A percentile compares a stretch with the other conserved stretches of the same genome.
These are phyloP conservation scores for Lepraria neglecta DNA, from an alignment of 495 filamentous ascomycete species.

Conservation along the genomic window DNA sequence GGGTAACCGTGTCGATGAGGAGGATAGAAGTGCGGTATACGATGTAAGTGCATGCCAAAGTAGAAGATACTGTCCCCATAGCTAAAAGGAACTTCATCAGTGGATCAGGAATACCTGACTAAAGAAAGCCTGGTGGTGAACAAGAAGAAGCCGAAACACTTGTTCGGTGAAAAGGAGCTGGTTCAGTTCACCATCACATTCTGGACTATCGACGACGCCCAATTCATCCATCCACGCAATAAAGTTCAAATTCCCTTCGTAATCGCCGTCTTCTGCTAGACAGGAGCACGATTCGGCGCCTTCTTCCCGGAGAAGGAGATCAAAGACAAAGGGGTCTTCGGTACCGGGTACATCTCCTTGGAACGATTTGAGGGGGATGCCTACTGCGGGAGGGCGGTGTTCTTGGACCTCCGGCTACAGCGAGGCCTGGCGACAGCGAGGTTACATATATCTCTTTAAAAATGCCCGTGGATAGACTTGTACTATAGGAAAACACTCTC, in stretches of 20 bases:
- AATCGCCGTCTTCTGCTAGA: constrained; percentile 13
- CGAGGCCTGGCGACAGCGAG: too few species aligned
- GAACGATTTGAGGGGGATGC: background rate
- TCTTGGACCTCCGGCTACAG: too few species aligned
- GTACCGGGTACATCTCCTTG: constrained; percentile 5
- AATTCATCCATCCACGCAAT: constrained; percentile 19
- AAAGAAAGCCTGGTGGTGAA: constrained; percentile 19
- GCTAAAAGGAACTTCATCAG: constrained; percentile 9
- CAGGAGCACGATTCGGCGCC: constrained; percentile 7
- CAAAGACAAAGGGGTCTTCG: constrained; percentile 5
- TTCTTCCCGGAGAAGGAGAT: constrained; percentile 15
- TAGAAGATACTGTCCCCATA: background rate
- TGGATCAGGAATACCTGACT: constrained; percentile 13
- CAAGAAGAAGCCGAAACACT: constrained; percentile 17
- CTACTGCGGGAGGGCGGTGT: too few species aligned
- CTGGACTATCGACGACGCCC: constrained; percentile 42
- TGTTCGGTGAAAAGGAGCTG: constrained; percentile 13
- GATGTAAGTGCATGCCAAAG: constrained; percentile 1
- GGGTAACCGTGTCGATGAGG: constrained; percentile 16
- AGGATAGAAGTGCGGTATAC: constrained; percentile 19
- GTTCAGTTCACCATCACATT: constrained; percentile 43
- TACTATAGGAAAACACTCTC: too few species aligned
- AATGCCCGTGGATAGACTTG: too few species aligned
- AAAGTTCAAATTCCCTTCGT: constrained; percentile 18
- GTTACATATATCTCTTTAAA: too few species aligned